Conservation (phyloP, 345 rosid genomes). For the Arabis alpina region DNA sequence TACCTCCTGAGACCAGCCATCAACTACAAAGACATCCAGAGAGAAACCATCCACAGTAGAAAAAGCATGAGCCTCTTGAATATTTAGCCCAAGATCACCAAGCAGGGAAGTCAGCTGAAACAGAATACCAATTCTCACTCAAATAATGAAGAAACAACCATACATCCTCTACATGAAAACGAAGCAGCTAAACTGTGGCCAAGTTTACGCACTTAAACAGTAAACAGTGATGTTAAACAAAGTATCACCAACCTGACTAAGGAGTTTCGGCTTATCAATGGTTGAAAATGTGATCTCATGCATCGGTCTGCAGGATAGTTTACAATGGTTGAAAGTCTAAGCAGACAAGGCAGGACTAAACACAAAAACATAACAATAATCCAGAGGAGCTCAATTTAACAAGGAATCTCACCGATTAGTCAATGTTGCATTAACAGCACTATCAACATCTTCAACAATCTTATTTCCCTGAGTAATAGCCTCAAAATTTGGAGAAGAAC, state of each 20-base stretch:
- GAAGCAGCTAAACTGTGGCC: constrained; percentile 1
- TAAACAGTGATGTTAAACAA: neutral
- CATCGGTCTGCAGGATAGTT: constrained; percentile 74
- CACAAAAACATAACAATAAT: neutral
- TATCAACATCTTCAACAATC: constrained; percentile 42
- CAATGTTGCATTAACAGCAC: constrained; percentile 40
- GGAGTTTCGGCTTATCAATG: constrained; percentile 58
- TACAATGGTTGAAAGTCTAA: neutral
- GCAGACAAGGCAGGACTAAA: neutral
- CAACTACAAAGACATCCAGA: constrained; percentile 91
- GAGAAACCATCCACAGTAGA: constrained; percentile 95
- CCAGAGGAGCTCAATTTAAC: neutral
- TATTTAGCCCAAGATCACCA: constrained; percentile 87
- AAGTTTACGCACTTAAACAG: neutral
- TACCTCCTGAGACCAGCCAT: constrained; percentile 95
- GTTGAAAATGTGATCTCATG: constrained; percentile 98
- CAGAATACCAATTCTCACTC: constrained; percentile 31
- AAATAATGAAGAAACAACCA: constrained; percentile 9
- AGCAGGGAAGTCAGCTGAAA: constrained; percentile 83
- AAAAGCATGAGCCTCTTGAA: constrained; percentile 98
- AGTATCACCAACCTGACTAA: constrained; percentile 41
- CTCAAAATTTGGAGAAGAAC: constrained; percentile 84
- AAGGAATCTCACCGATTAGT: constrained; percentile 37
- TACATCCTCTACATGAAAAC: neutral
- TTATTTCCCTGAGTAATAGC: constrained; percentile 55